Conservation (phyloP, 2,329 filamentous ascomycete species). For the Sporothrix variecibatus region DNA sequence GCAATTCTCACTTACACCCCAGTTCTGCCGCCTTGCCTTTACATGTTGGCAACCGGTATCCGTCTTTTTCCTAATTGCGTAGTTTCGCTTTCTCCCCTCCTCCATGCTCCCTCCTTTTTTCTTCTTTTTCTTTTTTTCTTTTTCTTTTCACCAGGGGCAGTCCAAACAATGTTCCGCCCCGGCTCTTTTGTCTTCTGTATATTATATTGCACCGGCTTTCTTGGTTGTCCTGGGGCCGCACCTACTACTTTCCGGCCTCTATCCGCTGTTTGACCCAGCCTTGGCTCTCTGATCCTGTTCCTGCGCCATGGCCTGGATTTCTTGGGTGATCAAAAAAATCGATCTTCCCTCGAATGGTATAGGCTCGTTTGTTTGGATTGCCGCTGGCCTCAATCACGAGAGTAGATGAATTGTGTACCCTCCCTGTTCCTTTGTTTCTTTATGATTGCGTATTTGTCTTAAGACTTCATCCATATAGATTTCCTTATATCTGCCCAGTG, state of each 20-base stretch:
- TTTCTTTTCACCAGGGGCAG: neutral
- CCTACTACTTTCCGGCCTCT: neutral
- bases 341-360: neutral
- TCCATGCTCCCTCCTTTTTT: neutral
- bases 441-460: neutral
- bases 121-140: too few relatives aligned
- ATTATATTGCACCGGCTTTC: too few relatives aligned
- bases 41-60: neutral
- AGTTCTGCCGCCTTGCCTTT: neutral
- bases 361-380: neutral
- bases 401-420: neutral
- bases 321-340: neutral
- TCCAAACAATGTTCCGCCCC: neutral
- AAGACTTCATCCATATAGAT: neutral
- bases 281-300: neutral
- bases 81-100: neutral
- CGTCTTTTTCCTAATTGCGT: slow-evolving; percentile 6
- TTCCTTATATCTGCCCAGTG: neutral
- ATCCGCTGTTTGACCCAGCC: neutral
- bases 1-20: neutral
- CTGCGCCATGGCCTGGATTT: slow-evolving; percentile 1
- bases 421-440: neutral
- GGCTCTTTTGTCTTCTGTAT: neutral
- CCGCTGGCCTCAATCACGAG: neutral
- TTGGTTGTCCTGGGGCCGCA: slow-evolving; percentile 5